phyloP scores from a whole-genome alignment of 352 stramenopile species.

The Phytophthora sp. region DNA sequence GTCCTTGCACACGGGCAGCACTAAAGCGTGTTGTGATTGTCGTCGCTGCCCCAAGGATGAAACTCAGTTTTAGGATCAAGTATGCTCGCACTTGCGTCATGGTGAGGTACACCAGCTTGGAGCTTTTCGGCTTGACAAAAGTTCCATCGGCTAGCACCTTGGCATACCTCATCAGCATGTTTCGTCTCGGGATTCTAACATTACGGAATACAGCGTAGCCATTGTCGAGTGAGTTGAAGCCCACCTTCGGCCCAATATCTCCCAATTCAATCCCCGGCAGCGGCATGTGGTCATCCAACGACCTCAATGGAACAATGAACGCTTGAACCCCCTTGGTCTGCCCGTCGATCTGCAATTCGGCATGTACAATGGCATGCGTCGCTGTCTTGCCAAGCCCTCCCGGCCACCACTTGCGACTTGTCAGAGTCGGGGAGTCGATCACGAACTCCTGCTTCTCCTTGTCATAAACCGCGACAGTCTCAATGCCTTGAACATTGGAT shows the following conservation, averaged over 20 bases:
- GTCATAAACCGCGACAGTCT: constrained; percentile 53
- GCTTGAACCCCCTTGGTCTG: constrained; percentile 21
- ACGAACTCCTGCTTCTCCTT: constrained; percentile 89
- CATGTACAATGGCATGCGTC: constrained; percentile 30
- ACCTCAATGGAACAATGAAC: constrained; percentile 31
- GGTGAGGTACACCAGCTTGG: constrained; percentile 70
- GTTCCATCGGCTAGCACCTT: constrained; percentile 58
- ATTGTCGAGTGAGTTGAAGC: constrained; percentile 35
- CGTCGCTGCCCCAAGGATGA: constrained; percentile 29
- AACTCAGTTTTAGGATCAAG: constrained; percentile 31
- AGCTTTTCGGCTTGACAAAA: constrained; percentile 58
- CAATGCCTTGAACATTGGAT: constrained; percentile 30
- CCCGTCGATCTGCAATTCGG: constrained; percentile 22
- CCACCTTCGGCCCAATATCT: constrained; percentile 31
- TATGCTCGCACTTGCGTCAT: constrained; percentile 53
- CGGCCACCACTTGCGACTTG: constrained; percentile 96
- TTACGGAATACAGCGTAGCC: constrained; percentile 29
- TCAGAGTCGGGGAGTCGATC: constrained; percentile 94
- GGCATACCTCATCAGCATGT: constrained; percentile 33
- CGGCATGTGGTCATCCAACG: constrained; percentile 12
- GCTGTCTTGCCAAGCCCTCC: constrained; percentile 29
- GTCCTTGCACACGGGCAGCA: constrained; percentile 48
- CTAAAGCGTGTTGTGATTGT: constrained; percentile 62
- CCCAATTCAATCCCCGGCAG: constrained; percentile 24
- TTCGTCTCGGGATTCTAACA: constrained; percentile 21